Percentiles rank a stretch among this genome's conserved stretches.
These are phyloP conservation scores for Peronospora belbahrii DNA, from an alignment of 352 stramenopile genomes.

Conservation along the genomic window DNA sequence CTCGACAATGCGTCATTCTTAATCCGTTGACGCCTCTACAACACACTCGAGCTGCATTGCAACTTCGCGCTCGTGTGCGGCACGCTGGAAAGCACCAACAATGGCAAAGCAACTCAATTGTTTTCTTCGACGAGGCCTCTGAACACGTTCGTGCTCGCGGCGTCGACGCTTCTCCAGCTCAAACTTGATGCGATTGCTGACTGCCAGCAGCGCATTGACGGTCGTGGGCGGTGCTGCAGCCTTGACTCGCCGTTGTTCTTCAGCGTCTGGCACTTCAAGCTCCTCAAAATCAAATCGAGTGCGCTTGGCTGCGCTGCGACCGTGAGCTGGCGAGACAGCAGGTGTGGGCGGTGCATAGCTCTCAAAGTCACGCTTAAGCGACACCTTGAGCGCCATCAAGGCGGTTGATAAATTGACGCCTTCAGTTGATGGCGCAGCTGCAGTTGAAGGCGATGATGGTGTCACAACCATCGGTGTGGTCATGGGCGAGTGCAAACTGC, in stretches of 20 bases:
- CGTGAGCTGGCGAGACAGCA: constrained; percentile 51
- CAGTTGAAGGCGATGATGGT: constrained; percentile 8
- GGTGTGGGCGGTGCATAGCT: constrained; percentile 66
- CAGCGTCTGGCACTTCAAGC: constrained; percentile 8
- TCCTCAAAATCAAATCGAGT: constrained; percentile 49
- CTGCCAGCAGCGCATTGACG: constrained; percentile 47
- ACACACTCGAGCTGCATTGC: constrained; percentile 34
- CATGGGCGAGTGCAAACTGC: constrained; percentile 8
- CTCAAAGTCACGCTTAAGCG: constrained; percentile 62
- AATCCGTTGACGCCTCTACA: constrained; percentile 27
- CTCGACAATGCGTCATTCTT: constrained; percentile 8
- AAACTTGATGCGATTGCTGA: constrained; percentile 66
- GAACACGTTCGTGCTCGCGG: constrained; percentile 37
- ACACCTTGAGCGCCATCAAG: constrained; percentile 65
- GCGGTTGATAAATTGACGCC: constrained; percentile 45
- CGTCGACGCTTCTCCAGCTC: constrained; percentile 59
- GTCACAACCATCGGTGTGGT: constrained; percentile 4
- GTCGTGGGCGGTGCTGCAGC: constrained; percentile 25
- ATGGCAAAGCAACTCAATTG: constrained; percentile 80
- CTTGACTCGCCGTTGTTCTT: constrained; percentile 21
- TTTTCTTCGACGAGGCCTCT: constrained; percentile 46
- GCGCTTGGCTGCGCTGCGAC: constrained; percentile 40
- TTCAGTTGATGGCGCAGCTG: constrained; percentile 18
- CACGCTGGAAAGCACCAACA: constrained; percentile 69
- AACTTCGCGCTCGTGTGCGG: constrained; percentile 53